Percentiles rank a stretch among this genome's conserved stretches.
Conservation (phyloP, 768 basidiomycete species). For the Lyophyllum atratum region DNA sequence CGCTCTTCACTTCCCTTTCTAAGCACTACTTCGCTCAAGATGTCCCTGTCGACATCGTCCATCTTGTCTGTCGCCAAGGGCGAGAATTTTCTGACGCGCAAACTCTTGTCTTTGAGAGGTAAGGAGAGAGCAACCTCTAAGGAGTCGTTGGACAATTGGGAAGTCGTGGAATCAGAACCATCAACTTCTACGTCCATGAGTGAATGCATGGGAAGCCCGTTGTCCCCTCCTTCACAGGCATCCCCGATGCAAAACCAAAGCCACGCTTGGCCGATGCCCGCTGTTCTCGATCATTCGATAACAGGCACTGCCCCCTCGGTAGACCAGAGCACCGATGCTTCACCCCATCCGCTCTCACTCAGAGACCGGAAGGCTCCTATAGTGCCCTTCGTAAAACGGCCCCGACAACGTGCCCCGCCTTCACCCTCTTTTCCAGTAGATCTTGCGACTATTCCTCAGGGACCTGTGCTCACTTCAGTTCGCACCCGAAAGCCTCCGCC, state of each 20-base stretch:
- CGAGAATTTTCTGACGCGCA: constrained; percentile 35
- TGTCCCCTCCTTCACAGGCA: constrained; percentile 8
- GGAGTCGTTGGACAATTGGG: constrained; percentile 46
- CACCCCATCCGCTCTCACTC: constrained; percentile 20
- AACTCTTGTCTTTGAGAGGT: constrained; percentile 39
- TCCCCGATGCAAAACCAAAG: constrained; percentile 31
- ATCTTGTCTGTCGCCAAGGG: constrained; percentile 33
- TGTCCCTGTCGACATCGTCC: constrained; percentile 34
- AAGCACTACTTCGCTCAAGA: constrained; percentile 47
- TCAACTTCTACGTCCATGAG: constrained; percentile 28
- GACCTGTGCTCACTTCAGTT: constrained; percentile 32
- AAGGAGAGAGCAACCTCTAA: constrained; percentile 35
- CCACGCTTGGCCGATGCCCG: constrained; percentile 26
- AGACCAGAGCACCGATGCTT: not conserved
- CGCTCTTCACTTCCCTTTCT: constrained; percentile 38
- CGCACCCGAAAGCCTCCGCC: constrained; percentile 29
- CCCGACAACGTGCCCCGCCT: constrained; percentile 20
- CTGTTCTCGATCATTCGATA: constrained; percentile 2
- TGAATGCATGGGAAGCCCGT: constrained; percentile 21
- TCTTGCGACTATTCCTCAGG: constrained; percentile 16
- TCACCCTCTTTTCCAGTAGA: constrained; percentile 18
- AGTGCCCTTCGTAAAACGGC: constrained; percentile 25
- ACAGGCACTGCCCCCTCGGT: constrained; percentile 5
- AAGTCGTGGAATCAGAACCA: constrained; percentile 37
- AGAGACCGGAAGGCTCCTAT: constrained; percentile 30